Base-by-base conservation (phyloP, 352 stramenopile species). In the Globisporangium orthogonon region DNA sequence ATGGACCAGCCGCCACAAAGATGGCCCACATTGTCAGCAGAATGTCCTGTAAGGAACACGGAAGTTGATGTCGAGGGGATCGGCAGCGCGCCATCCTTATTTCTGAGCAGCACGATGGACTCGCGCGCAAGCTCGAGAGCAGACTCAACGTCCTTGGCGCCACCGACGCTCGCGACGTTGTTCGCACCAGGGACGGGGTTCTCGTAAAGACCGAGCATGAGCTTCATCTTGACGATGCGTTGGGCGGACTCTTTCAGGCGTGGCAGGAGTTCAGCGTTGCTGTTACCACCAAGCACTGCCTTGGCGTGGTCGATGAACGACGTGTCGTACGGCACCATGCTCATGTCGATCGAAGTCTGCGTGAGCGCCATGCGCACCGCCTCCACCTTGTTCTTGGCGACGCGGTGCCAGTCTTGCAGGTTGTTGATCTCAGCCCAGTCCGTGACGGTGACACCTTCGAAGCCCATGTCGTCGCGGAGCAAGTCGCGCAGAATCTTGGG, bases 401-500 rank as follows among this genome's bases (percentile, higher is more conserved):
- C 57, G 15, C 80, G 74, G 28, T 91, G 81, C 55, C 66, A 88
- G 10, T 69, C 61, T 33, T 83, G 62, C 4, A 97, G 68, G 57
- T 98, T 97, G 55, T 90, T 76, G 39, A 98, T 97, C 68, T 97
- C 91, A 18, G 70, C 71, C 65, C 93, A 98, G 65, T 98, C 92
- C 0, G 92, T 97, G 13, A 98, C 88, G 39, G 97, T 55, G 46
- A 97, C 70, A 11, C 91, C 89, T 23, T 92, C 59, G 59, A 97
- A 98, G 5, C 62, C 62, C 62, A 98, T 76, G 52, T 96, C 71
- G n/a, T 80, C 61, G 28, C 92, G 77, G 23, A 98, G 61, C 23
- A 98, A 58, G 47, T 91, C 73, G 23, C 74, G 65, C 18, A 97
- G 63, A 43, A 93, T 83, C 44, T 85, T 78, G 13, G 69, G 71